phyloP scores from a whole-genome alignment of 2,329 filamentous ascomycete species.

The Penicillium sclerotiorum region DNA sequence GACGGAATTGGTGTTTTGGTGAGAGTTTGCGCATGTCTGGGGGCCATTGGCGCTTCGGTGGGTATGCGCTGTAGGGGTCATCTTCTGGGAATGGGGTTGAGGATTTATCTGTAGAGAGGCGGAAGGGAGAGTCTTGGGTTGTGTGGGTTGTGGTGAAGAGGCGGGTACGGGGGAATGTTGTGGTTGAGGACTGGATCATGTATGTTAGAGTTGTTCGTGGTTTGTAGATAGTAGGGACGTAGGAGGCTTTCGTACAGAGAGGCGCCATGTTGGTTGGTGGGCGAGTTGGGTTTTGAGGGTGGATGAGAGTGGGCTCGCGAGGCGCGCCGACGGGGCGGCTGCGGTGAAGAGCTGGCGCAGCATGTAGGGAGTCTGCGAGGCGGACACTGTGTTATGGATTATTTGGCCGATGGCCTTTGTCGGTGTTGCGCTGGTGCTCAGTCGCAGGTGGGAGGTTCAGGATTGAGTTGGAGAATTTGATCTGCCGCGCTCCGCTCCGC shows the following conservation, averaged over 20 bases:
- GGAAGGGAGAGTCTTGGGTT: slow-evolving; percentile 21
- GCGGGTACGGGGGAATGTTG: slow-evolving; percentile 4
- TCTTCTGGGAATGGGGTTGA: slow-evolving; percentile 17
- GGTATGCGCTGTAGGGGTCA: slow-evolving; percentile 59
- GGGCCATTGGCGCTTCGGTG: slow-evolving; percentile 65
- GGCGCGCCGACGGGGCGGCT: slow-evolving; percentile 16
- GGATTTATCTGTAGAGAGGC: slow-evolving; percentile 26
- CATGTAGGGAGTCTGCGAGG: slow-evolving; percentile 11
- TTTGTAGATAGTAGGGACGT: neutral
- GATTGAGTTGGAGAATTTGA: slow-evolving; percentile 10
- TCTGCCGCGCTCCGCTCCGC: slow-evolving; percentile 14
- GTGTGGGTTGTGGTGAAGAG: slow-evolving; percentile 18
- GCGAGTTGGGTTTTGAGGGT: slow-evolving; percentile 13
- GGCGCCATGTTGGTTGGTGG: slow-evolving; percentile 17
- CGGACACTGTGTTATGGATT: too few species aligned
- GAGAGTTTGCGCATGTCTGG: slow-evolving; percentile 65
- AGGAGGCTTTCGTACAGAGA: slow-evolving; percentile 14
- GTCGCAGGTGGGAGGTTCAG: neutral
- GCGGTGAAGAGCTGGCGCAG: slow-evolving; percentile 17
- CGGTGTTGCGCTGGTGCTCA: neutral
- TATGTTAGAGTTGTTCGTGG: neutral
- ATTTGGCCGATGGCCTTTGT: too few species aligned
- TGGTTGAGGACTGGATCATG: neutral
- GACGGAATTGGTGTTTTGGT: slow-evolving; percentile 67
- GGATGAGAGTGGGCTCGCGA: slow-evolving; percentile 7